Percentiles rank a stretch among this genome's conserved stretches.
phyloP scores from a whole-genome alignment of 2,329 filamentous ascomycete genomes.

The Plectosphaerella plurivora region DNA sequence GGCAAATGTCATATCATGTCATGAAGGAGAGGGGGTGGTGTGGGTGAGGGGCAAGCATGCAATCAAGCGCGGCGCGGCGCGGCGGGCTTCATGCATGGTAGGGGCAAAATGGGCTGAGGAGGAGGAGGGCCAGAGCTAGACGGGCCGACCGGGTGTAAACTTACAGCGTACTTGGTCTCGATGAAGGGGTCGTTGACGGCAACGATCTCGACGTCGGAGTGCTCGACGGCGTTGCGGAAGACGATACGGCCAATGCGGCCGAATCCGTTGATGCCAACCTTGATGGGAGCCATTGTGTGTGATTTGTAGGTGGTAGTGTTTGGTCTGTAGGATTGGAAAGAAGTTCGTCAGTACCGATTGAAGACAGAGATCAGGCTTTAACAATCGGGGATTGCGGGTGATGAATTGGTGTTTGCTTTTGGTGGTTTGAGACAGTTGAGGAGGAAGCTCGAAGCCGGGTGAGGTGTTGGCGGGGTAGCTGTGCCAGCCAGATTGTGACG shows the following conservation, averaged over 20 bases:
- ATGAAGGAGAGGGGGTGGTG: not conserved
- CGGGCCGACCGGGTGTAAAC: constrained; percentile 32
- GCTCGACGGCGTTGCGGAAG: constrained; percentile 95
- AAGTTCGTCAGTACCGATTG: constrained; percentile 2
- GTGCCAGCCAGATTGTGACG: not conserved
- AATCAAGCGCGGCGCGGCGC: not conserved
- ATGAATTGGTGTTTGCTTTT: not conserved
- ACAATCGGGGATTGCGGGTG: not conserved
- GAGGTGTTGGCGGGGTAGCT: not conserved
- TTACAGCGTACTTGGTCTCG: constrained; percentile 93
- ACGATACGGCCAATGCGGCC: constrained; percentile 99
- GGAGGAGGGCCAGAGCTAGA: not conserved
- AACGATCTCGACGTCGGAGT: constrained; percentile 84
- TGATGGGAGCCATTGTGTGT: constrained; percentile 44
- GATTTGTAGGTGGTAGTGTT: not conserved
- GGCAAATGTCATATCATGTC: not conserved
- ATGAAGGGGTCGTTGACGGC: constrained; percentile 99
- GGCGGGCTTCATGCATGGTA: not conserved
- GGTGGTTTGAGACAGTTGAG: not conserved
- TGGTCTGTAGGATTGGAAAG: constrained; percentile 1
- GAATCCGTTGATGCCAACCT: constrained; percentile 99
- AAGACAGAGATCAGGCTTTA: not conserved
- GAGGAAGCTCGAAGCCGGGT: not conserved
- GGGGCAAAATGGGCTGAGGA: not conserved
- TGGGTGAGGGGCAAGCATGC: not conserved